Conservation (phyloP, 192 early-diverging fungal genomes). For the Rhizophagus prolifer region DNA sequence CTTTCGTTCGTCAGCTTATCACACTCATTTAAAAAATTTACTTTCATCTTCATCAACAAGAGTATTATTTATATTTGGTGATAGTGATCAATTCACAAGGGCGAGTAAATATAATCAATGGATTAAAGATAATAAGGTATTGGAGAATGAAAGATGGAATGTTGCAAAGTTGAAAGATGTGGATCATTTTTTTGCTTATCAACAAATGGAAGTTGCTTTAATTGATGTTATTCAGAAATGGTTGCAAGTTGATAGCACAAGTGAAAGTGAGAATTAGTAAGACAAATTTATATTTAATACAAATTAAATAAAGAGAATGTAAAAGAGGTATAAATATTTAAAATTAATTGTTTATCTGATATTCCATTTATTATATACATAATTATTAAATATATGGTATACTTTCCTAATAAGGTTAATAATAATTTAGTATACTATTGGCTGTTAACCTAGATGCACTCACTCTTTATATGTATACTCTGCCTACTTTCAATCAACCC, state of each 20-base stretch:
- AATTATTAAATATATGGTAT: too few relatives aligned
- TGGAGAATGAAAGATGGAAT: constrained; percentile 5
- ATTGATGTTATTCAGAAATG: constrained; percentile 15
- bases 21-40: not conserved
- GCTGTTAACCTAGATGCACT: too few relatives aligned
- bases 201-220: constrained; percentile 12
- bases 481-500: too few relatives aligned
- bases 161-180: constrained; percentile 1
- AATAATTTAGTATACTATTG: too few relatives aligned
- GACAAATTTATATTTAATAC: too few relatives aligned
- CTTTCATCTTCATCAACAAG: not conserved
- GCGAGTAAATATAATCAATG: not conserved
- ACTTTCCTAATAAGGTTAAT: too few relatives aligned
- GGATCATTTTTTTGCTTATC: constrained; percentile 21
- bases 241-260: not conserved
- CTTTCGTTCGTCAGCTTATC: not conserved
- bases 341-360: too few relatives aligned
- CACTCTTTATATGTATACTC: too few relatives aligned
- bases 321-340: too few relatives aligned
- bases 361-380: too few relatives aligned
- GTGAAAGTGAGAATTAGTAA: too few relatives aligned
- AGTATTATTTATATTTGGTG: constrained; percentile 25
- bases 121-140: not conserved
- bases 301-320: too few relatives aligned
- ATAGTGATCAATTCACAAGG: constrained; percentile 28